These are phyloP conservation scores for Aspergillus felis DNA, from an alignment of 2,329 filamentous ascomycete species.

Conservation along the genomic window DNA sequence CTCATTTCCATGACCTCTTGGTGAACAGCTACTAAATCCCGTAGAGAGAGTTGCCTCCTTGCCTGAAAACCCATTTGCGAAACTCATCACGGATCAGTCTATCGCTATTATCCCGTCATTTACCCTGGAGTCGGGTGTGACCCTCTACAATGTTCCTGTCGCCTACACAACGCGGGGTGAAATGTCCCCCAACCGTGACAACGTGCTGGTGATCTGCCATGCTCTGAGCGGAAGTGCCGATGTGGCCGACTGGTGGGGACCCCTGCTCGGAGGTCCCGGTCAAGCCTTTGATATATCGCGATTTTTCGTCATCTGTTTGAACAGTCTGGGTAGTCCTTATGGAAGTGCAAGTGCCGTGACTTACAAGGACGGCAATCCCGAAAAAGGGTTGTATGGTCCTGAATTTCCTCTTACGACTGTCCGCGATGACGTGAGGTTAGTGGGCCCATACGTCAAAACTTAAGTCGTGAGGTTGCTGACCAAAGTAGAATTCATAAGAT, in stretches of 20 bases:
- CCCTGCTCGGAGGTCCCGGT: slow-evolving; percentile 50
- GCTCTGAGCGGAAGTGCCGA: slow-evolving; percentile 54
- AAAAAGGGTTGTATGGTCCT: slow-evolving; percentile 78
- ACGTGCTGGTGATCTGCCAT: slow-evolving; percentile 60
- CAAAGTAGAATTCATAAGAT: slow-evolving; percentile 49
- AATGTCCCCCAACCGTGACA: slow-evolving; percentile 54
- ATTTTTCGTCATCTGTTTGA: slow-evolving; percentile 53
- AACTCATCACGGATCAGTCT: slow-evolving; percentile 81
- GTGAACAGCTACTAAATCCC: slow-evolving; percentile 51
- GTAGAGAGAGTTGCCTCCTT: slow-evolving; percentile 58
- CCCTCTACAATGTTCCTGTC: slow-evolving; percentile 68
- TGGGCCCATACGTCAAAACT: neutral
- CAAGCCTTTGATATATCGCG: slow-evolving; percentile 52
- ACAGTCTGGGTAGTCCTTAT: slow-evolving; percentile 54
- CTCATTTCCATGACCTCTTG: neutral
- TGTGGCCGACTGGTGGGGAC: slow-evolving; percentile 55
- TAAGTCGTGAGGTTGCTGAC: slow-evolving; percentile 2
- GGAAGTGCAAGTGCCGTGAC: slow-evolving; percentile 60
- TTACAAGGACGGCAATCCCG: slow-evolving; percentile 72
- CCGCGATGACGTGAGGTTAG: slow-evolving; percentile 89
- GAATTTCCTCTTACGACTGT: slow-evolving; percentile 96
- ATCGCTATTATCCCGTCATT: slow-evolving; percentile 85
- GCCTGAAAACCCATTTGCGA: slow-evolving; percentile 86
- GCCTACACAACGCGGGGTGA: slow-evolving; percentile 62
- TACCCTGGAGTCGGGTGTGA: slow-evolving; percentile 87